These are phyloP conservation scores for Teratosphaeria epicoccoides DNA, from an alignment of 2,329 filamentous ascomycete genomes.

Conservation along the genomic window DNA sequence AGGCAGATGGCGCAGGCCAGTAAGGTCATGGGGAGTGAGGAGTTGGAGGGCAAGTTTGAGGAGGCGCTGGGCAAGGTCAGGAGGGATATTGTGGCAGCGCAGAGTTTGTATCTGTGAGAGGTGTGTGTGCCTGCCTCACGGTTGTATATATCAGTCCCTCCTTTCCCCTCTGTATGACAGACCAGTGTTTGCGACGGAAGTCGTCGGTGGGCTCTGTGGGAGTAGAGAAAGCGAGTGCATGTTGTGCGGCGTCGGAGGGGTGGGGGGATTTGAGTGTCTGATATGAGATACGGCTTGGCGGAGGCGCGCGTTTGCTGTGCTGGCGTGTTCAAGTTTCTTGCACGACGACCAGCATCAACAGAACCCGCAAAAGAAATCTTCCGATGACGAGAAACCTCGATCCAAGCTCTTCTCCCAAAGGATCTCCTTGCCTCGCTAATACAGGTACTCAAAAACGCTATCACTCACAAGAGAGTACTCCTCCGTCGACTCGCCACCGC, in stretches of 20 bases:
- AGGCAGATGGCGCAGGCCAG: slow-evolving; percentile 91
- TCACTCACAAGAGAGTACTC: slow-evolving; percentile 25
- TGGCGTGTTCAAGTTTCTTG: too few relatives aligned
- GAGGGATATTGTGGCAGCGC: slow-evolving; percentile 87
- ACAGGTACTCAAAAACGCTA: background rate
- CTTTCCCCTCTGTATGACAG: too few relatives aligned
- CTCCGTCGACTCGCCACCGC: slow-evolving; percentile 25
- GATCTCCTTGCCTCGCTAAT: background rate
- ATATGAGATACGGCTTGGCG: too few relatives aligned
- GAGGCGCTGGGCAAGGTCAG: slow-evolving; percentile 73
- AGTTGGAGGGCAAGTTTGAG: slow-evolving; percentile 87
- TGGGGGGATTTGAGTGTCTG: too few relatives aligned
- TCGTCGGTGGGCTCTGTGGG: background rate
- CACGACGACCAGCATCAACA: too few relatives aligned
- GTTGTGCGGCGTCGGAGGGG: background rate
- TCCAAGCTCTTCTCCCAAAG: background rate
- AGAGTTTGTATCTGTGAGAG: slow-evolving; percentile 71
- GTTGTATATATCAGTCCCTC: background rate
- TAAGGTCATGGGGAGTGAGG: slow-evolving; percentile 97
- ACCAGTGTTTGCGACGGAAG: background rate
- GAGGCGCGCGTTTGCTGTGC: too few relatives aligned
- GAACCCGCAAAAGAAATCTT: background rate
- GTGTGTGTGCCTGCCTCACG: too few relatives aligned
- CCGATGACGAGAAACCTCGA: background rate
- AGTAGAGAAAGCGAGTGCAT: background rate